Conservation (phyloP, 305 asterid genomes). For the Fraxinus sp. region DNA sequence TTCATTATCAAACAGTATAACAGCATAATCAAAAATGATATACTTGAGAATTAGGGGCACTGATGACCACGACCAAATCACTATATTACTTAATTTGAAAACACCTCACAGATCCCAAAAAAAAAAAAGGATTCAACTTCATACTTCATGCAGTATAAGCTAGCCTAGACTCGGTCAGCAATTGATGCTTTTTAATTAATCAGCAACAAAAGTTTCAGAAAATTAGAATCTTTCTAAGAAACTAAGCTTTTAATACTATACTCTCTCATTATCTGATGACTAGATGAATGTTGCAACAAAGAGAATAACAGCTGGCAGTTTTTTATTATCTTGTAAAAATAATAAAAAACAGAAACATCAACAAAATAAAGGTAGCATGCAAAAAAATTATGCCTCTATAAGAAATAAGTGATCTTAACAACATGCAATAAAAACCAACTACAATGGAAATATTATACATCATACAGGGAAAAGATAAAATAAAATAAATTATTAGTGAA, state of each 20-base stretch:
- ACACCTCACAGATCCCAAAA: neutral
- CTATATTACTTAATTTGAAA: conserved; percentile 2
- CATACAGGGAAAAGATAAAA: neutral
- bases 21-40: neutral
- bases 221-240: neutral
- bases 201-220: conserved; percentile 16
- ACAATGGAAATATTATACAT: conserved; percentile 1
- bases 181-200: conserved; percentile 5
- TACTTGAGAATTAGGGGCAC: conserved; percentile 10
- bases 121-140: neutral
- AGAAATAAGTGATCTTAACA: conserved; percentile 7
- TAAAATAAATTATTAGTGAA: neutral
- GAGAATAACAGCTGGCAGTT: neutral
- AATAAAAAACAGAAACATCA: conserved; percentile 7
- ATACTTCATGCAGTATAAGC: conserved; percentile 18
- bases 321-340: neutral
- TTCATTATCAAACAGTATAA: conserved; percentile 2
- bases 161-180: conserved; percentile 14
- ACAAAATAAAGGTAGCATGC: neutral
- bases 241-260: neutral
- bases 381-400: neutral
- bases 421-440: conserved; percentile 5
- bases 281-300: conserved; percentile 12
- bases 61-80: conserved; percentile 8
- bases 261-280: conserved; percentile 10